These are phyloP conservation scores for Trametes villosa DNA, from an alignment of 768 basidiomycete genomes.

Conservation along the genomic window DNA sequence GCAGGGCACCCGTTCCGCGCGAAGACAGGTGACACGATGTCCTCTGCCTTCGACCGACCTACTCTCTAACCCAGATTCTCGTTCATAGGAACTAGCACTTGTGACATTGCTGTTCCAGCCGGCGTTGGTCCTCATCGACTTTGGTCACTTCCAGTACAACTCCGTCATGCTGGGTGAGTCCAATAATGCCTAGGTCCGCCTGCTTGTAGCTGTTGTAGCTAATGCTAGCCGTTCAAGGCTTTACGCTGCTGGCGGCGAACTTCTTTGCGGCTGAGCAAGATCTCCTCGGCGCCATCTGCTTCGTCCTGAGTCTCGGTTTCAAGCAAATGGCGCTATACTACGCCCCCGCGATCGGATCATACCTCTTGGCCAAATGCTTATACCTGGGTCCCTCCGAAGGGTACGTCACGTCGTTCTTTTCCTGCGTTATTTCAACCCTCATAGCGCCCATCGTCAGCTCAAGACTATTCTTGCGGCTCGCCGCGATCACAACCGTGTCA, in stretches of 20 bases:
- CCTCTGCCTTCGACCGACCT: neutral
- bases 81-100: constrained; percentile 62
- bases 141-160: constrained; percentile 96
- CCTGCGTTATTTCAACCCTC: neutral
- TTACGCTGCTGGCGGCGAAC: constrained; percentile 70
- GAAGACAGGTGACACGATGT: constrained; percentile 66
- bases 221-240: constrained; percentile 48
- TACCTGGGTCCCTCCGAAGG: constrained; percentile 73
- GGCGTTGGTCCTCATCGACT: constrained; percentile 81
- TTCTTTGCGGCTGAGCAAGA: constrained; percentile 74
- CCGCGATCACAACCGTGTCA: constrained; percentile 58
- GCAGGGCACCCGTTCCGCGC: constrained; percentile 69
- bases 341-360: constrained; percentile 89
- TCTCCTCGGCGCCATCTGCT: constrained; percentile 73
- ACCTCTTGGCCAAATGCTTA: constrained; percentile 87
- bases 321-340: constrained; percentile 98
- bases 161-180: constrained; percentile 88
- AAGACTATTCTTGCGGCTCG: constrained; percentile 70
- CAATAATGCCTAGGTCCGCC: constrained; percentile 20
- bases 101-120: constrained; percentile 82
- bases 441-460: constrained; percentile 24
- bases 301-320: constrained; percentile 86
- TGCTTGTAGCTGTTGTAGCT: neutral
- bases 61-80: neutral
- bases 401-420: constrained; percentile 47